Evolutionary conservation across 1,284 basidiomycete genomes (phyloP), one percentile per base, ranked within the genome.

Genomic region (Marasmius oreades): DNA sequence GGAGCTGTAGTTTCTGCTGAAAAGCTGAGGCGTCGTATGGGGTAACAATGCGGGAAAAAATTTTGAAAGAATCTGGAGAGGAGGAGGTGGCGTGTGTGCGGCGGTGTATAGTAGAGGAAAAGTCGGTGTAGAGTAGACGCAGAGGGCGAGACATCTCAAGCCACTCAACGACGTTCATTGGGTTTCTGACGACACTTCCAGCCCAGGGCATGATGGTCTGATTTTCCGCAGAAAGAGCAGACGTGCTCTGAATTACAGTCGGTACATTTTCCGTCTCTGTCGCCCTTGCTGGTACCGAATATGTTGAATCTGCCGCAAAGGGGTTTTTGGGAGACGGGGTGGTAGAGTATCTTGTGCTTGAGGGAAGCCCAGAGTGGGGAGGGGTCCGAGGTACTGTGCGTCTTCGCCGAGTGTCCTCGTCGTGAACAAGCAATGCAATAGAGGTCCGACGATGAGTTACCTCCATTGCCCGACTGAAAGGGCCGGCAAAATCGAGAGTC

Each of bases 21-120:
- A 57, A 57, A 16, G 45, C 46, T 5, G 48, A 24, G 1, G 52
- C 52, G 22, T 54, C 33, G 20, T 57, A 57, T 3, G 56, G 56
- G 0, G 44, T 53, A 1, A 53, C 33, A n/a, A 57, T 43, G 11
- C n/a, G 18, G 1, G 52, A 22, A 43, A 47, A 57, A 10, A 53
- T 1, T 3, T 52, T 37, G 33, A 26, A 12, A 14, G 23, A 28
- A 1, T 28, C 33, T 1, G 43, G 33, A 14, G 2, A 8, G 1
- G 51, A 20, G 16, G 24, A 16, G n/a, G 44, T 43, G 3, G 31
- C 26, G 1, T 5, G 37, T 23, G 44, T 7, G 12, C 22, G 51
- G 26, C 2, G n/a, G 18, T 52, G 44, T 1, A 57, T 48, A 31
- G 33, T 6, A n/a, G 28, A 28, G 0, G 24, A 53, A 20, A 57